A percentile compares a stretch with the other conserved stretches of the same genome.
These are phyloP conservation scores for Aureobasidium namibiae DNA, from an alignment of 2,329 filamentous ascomycete species.

Conservation along the genomic window DNA sequence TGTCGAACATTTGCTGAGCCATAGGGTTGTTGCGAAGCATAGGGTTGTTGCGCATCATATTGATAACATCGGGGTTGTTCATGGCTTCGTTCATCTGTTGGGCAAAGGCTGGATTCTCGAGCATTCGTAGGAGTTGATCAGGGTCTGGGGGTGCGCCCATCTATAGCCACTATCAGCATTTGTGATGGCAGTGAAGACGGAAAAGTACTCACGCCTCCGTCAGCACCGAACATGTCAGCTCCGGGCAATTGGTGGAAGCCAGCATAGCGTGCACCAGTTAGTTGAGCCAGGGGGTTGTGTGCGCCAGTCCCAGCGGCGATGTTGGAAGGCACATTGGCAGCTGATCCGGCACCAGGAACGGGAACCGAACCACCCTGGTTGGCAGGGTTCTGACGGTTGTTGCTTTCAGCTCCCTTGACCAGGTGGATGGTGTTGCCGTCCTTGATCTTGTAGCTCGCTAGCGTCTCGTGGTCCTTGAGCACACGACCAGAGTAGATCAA, in stretches of 20 bases:
- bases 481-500: slow-evolving; percentile 97
- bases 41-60: slow-evolving; percentile 58
- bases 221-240: slow-evolving; percentile 82
- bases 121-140: slow-evolving; percentile 74
- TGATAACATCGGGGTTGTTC: slow-evolving; percentile 87
- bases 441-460: slow-evolving; percentile 89
- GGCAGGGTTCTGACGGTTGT: slow-evolving; percentile 52
- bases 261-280: slow-evolving; percentile 90
- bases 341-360: slow-evolving; percentile 32
- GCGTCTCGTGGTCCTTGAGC: slow-evolving; percentile 84
- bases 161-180: slow-evolving; percentile 35
- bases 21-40: slow-evolving; percentile 86
- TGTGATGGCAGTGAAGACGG: too few species aligned
- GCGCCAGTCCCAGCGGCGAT: slow-evolving; percentile 70
- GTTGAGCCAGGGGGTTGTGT: slow-evolving; percentile 79
- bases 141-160: slow-evolving; percentile 83
- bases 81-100: slow-evolving; percentile 90
- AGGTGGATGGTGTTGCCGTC: slow-evolving; percentile 91
- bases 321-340: slow-evolving; percentile 61
- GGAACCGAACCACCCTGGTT: slow-evolving; percentile 37
- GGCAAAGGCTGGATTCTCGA: slow-evolving; percentile 79
- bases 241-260: slow-evolving; percentile 84
- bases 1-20: slow-evolving; percentile 78
- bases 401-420: slow-evolving; percentile 93
- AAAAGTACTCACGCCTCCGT: slow-evolving; percentile 67